A percentile compares a stretch with the other conserved stretches of the same genome.
Conservation (phyloP, 1,284 basidiomycete species). For the Irpex sp. region DNA sequence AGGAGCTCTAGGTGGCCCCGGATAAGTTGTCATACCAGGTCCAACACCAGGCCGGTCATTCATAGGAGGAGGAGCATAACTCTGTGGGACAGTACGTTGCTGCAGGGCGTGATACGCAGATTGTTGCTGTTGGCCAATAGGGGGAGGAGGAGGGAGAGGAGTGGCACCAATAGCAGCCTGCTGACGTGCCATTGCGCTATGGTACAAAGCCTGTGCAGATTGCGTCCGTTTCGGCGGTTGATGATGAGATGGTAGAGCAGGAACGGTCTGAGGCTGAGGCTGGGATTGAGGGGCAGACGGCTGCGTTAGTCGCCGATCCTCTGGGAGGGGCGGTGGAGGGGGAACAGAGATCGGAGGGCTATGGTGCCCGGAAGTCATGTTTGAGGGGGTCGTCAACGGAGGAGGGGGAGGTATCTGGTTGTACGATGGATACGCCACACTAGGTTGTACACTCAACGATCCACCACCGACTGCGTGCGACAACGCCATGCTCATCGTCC, state of each 20-base stretch:
- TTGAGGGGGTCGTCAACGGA: slow-evolving; percentile 17
- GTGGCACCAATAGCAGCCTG: slow-evolving; percentile 22
- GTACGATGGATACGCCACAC: neutral
- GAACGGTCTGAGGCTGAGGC: neutral
- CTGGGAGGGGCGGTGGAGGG: neutral
- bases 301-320: neutral
- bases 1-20: slow-evolving; percentile 16
- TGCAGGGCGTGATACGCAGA: neutral
- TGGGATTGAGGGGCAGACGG: neutral
- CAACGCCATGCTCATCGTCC: neutral
- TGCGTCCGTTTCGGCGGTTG: slow-evolving; percentile 25
- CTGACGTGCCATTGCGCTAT: slow-evolving; percentile 12
- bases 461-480: neutral
- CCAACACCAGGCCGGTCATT: neutral
- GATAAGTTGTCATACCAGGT: too few species aligned
- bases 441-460: slow-evolving; percentile 16
- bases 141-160: slow-evolving; percentile 28
- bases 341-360: neutral
- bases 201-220: neutral
- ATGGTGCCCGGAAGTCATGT: neutral
- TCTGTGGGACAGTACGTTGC: slow-evolving; percentile 19
- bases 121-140: neutral
- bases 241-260: slow-evolving; percentile 18
- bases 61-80: slow-evolving; percentile 13
- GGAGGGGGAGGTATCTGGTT: slow-evolving; percentile 37